Evolutionary conservation across 768 basidiomycete genomes (phyloP).

Genomic region (Sporobolomyces roseus): DNA sequence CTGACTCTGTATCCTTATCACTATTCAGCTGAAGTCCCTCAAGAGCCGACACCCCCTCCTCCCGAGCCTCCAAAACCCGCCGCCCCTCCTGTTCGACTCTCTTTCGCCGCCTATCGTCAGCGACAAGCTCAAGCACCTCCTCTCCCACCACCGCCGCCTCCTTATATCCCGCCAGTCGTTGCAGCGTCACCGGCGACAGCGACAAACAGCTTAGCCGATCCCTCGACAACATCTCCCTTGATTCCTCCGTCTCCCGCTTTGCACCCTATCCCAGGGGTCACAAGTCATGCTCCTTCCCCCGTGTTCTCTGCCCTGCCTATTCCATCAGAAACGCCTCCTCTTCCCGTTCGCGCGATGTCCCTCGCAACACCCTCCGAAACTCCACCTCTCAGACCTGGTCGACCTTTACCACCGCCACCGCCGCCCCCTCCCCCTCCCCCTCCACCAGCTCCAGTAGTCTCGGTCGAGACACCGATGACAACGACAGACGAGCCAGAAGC

Average conservation of each 20-base stretch:
- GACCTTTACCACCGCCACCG: not conserved
- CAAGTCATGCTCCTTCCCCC: not conserved
- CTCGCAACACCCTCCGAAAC: conserved; percentile 18
- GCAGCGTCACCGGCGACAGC: too few species aligned
- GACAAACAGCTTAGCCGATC: too few species aligned
- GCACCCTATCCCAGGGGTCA: not conserved
- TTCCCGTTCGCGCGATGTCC: not conserved
- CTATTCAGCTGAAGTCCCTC: not conserved
- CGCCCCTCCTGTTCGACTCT: conserved; percentile 21
- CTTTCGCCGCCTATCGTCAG: conserved; percentile 39
- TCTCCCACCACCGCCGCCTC: conserved; percentile 1
- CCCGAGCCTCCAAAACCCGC: conserved; percentile 28
- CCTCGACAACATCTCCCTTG: too few species aligned
- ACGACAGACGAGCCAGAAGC: conserved; percentile 26
- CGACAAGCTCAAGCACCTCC: conserved; percentile 5
- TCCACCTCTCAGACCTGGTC: conserved; percentile 7
- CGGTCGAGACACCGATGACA: not conserved
- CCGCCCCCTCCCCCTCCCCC: conserved; percentile 8
- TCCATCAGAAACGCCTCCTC: conserved; percentile 6
- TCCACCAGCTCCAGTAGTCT: not conserved
- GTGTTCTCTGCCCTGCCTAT: not conserved
- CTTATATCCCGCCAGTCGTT: not conserved
- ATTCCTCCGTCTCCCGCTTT: not conserved
- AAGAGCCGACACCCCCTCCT: conserved; percentile 9
- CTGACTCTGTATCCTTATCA: too few species aligned